Percentiles rank a stretch among this genome's conserved stretches.
Evolutionary conservation across 306 rosid genomes (phyloP).

Genomic region (Lathyrus aphaca): DNA sequence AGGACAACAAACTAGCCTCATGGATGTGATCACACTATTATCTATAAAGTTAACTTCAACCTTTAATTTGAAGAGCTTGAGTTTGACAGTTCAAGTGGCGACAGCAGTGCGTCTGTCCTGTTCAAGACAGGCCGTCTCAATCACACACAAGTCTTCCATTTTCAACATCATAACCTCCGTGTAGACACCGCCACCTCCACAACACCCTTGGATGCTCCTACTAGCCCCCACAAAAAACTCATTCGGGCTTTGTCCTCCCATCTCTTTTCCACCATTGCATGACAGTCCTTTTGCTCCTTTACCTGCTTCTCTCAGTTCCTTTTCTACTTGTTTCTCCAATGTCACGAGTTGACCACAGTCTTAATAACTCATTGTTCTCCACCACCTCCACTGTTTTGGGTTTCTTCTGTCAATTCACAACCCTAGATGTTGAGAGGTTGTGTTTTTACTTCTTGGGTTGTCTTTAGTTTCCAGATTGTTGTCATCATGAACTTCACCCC

Average conservation of each 20-base stretch:
- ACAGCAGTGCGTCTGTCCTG: background rate
- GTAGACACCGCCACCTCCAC: background rate
- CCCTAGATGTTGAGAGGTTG: background rate
- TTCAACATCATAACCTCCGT: background rate
- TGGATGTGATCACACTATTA: too few relatives aligned
- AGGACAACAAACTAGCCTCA: too few relatives aligned
- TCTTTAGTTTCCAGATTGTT: background rate
- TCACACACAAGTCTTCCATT: background rate
- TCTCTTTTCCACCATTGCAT: background rate
- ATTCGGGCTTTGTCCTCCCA: background rate
- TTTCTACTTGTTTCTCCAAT: background rate
- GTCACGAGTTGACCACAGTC: background rate
- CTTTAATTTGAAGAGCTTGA: background rate
- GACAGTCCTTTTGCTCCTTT: background rate
- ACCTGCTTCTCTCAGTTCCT: background rate
- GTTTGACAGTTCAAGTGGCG: background rate
- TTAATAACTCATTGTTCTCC: background rate
- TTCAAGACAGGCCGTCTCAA: background rate
- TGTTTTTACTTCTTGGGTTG: slow-evolving; percentile 3
- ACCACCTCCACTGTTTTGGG: background rate
- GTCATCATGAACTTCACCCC: background rate
- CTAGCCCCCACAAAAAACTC: background rate
- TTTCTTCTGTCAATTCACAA: background rate
- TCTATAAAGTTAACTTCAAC: too few relatives aligned
- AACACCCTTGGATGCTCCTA: background rate